Evolutionary conservation across 495 filamentous ascomycete genomes (phyloP).

Genomic region (Cercophora samala): DNA sequence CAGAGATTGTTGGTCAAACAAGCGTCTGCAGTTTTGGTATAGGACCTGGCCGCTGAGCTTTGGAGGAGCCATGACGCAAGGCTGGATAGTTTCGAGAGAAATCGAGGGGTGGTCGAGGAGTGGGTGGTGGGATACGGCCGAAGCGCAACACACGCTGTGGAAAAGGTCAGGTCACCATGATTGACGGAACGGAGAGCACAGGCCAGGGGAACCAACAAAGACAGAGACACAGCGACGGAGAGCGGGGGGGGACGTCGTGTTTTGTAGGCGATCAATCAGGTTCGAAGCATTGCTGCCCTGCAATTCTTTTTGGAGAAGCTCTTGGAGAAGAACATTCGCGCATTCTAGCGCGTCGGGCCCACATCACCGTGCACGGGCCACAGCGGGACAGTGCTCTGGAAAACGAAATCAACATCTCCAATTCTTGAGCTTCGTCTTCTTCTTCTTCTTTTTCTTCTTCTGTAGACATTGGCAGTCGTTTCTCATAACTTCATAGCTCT

Average conservation of each 20-base stretch:
- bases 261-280: background rate
- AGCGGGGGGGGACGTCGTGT: background rate
- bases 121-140: background rate
- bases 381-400: background rate
- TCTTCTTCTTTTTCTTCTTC: constrained; percentile 2
- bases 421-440: background rate
- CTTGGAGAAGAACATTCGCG: constrained; percentile 1
- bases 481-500: background rate
- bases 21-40: background rate
- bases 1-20: background rate
- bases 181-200: background rate
- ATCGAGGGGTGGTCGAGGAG: no score
- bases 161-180: background rate
- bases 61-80: background rate
- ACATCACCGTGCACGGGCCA: constrained; percentile 6
- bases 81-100: background rate
- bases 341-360: constrained; percentile 1
- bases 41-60: background rate
- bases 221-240: background rate
- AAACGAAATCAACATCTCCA: background rate
- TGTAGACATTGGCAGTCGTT: no score
- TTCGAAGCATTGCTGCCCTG: background rate
- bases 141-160: background rate
- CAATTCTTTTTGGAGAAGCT: background rate
- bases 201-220: background rate